Evolutionary conservation across 2,329 filamentous ascomycete genomes (phyloP), one percentile per base, ranked within the genome.

Genomic region (Colletotrichum falcatum): DNA sequence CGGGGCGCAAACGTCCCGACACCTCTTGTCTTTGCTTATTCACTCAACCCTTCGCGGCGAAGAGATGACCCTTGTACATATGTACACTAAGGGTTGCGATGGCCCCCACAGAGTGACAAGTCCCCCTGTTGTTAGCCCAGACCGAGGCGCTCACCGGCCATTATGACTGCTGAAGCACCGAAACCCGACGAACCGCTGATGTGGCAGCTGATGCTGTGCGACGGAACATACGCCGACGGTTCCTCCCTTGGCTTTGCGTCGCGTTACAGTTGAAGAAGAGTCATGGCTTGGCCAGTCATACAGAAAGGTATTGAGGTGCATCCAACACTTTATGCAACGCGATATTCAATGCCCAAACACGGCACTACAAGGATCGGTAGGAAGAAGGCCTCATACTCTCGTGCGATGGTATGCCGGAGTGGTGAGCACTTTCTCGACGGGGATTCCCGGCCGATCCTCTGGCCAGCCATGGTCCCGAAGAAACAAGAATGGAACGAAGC

Each of bases 81-180:
- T 42, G 67, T 53, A 59, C 59, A 56, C 61, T 58, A 62, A 56
- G 35, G 28, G n/a, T n/a, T 58, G n/a, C 61, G 56, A 51, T 26
- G 39, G 55, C 54, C 56, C 66, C 67, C 67, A 59, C 51, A 59
- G 48, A 18, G 30, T 58, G 23, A 66, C 55, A 66, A 51, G 63
- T 61, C 23, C 26, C 44, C 49, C 49, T 49, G 49, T 61, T 39
- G 20, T 35, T 33, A 33, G 46, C 46, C 55, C 53, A 62, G 64
- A 70, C 64, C 68, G 64, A 67, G 64, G 44, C 30, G 46, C 58
- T 70, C 56, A 70, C 64, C 64, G 68, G 64, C 44, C 39, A 33
- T 42, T 28, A 14, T 59, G 49, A 37, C n/a, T 23, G n/a, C 7
- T 54, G n/a, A 18, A 63, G 44, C 49, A 53, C 64, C 68, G 58